Conservation (phyloP, 257 asterid genomes). For the Ophiorrhiza pumila region DNA sequence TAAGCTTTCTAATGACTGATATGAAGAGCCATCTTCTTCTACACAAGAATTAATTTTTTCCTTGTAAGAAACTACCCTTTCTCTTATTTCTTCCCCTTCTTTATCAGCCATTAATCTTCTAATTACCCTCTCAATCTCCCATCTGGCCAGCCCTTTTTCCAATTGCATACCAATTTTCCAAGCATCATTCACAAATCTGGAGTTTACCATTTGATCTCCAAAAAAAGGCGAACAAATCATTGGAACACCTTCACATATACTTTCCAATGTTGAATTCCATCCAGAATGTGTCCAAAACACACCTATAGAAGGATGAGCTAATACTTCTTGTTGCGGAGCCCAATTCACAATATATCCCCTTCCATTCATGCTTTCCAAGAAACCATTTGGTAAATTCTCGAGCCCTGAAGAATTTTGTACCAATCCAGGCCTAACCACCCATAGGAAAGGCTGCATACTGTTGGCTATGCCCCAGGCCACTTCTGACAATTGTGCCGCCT, state of each 20-base stretch:
- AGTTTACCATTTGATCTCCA: slow-evolving; percentile 41
- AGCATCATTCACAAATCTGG: slow-evolving; percentile 40
- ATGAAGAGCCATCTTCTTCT: slow-evolving; percentile 32
- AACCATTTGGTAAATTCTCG: slow-evolving; percentile 13
- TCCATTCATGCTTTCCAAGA: neutral
- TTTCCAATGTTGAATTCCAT: too few relatives aligned
- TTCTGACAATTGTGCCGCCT: slow-evolving; percentile 6
- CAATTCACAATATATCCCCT: slow-evolving; percentile 17
- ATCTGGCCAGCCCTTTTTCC: slow-evolving; percentile 27
- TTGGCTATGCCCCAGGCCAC: slow-evolving; percentile 20
- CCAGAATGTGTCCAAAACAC: slow-evolving; percentile 25
- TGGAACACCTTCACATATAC: slow-evolving; percentile 48
- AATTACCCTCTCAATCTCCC: neutral
- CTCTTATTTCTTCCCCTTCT: slow-evolving; percentile 38
- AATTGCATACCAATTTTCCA: slow-evolving; percentile 39
- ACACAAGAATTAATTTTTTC: slow-evolving; percentile 31
- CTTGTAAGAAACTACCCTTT: slow-evolving; percentile 25
- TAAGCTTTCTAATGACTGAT: slow-evolving; percentile 25
- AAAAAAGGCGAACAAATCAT: slow-evolving; percentile 46
- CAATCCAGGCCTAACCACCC: slow-evolving; percentile 41
- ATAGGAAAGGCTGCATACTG: slow-evolving; percentile 39
- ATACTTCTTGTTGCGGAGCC: slow-evolving; percentile 27
- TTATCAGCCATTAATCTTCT: slow-evolving; percentile 23
- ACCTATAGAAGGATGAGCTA: slow-evolving; percentile 37
- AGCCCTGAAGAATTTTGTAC: slow-evolving; percentile 12